These are phyloP conservation scores for Chrysosporium queenslandicum DNA, from an alignment of 2,329 filamentous ascomycete genomes.

Conservation along the genomic window DNA sequence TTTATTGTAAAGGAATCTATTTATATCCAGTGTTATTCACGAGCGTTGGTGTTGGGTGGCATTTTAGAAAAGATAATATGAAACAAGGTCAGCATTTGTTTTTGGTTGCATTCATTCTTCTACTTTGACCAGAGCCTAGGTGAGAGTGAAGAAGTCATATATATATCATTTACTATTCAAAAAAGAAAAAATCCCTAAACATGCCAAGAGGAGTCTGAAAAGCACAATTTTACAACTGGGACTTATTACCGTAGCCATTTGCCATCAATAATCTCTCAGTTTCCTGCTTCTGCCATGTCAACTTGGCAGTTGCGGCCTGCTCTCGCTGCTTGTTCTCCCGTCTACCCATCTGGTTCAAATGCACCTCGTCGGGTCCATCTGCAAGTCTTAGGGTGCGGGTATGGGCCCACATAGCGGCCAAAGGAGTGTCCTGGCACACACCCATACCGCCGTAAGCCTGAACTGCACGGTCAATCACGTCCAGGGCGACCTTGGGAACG, in stretches of 20 bases:
- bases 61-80: no score
- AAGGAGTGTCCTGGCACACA: constrained; percentile 85
- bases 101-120: no score
- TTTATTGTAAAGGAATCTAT: not conserved
- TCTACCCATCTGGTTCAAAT: constrained; percentile 51
- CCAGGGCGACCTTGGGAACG: constrained; percentile 69
- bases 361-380: constrained; percentile 95
- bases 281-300: constrained; percentile 35
- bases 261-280: constrained; percentile 30
- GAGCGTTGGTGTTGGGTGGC: not conserved
- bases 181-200: not conserved
- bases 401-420: constrained; percentile 71
- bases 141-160: not conserved
- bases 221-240: constrained; percentile 9
- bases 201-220: not conserved
- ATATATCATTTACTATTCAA: not conserved
- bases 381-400: constrained; percentile 76
- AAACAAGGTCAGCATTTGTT: no score
- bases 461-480: constrained; percentile 86
- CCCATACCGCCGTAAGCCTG: constrained; percentile 87
- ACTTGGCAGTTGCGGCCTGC: constrained; percentile 34
- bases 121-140: no score
- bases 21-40: not conserved
- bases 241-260: constrained; percentile 27
- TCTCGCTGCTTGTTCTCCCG: constrained; percentile 45